Base-by-base conservation (phyloP, 164 flowering plant genomes). In the Platanus orientalis region DNA sequence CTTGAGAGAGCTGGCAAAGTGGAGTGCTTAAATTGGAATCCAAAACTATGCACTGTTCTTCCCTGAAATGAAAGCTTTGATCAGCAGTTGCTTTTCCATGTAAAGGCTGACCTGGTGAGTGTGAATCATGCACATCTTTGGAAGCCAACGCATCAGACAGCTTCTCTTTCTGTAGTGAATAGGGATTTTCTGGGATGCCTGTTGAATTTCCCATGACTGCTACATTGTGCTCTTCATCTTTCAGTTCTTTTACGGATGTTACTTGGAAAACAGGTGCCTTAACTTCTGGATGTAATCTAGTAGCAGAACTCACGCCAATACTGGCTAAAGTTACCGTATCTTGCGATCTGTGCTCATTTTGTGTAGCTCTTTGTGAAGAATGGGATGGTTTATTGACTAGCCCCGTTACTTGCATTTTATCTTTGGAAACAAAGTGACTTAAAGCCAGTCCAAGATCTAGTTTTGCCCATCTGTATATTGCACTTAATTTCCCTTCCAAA, bases 381-480 rank as follows among this genome's bases (percentile, higher is more conserved):
- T 23, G 60, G 13, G 70, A 62, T 57, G 47, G 58, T 30, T 53
- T 47, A 58, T 27, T 32, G 28, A 23, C 57, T 26, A 39, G 47
- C 21, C 52, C 27, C 0, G 71, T 28, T 25, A 60, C 57, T 40
- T 60, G 72, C 20, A 51, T 21, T 19, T 70, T 81, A 9, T 72
- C 83, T 70, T 69, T 81, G 26, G 83, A 67, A 56, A 79, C 69
- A 65, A 64, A 68, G 20, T 83, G 72, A 25, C 71, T 70, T 36
- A 93, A 67, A 50, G 79, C 57, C 62, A 93, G 68, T 55, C 91
- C 87, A 58, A 87, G 84, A 73, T 81, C 80, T 65, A 61, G 47
- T 32, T 71, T 81, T 60, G 92, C 94, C 97, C 97, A 90, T 78
- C 79, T 76, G 75, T 83, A 75, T 25, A 84, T 64, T 17, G 97